phyloP scores from a whole-genome alignment of 176 grass and related monocot species.

The Thalia dealbata region DNA sequence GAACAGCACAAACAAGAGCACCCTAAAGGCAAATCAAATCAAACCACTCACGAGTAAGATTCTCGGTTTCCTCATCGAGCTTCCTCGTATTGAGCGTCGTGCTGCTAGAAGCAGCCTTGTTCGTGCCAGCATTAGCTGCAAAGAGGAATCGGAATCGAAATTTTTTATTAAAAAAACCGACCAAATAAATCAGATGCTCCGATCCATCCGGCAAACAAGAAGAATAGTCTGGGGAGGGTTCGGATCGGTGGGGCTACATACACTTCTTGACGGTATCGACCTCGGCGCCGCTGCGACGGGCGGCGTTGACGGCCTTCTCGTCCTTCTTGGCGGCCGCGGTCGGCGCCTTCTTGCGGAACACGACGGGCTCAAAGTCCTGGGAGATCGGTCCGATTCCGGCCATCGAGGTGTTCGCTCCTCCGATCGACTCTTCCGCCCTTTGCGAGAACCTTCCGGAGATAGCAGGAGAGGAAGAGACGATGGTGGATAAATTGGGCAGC shows the following conservation, averaged over 20 bases:
- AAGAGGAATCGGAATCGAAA: conserved; percentile 4
- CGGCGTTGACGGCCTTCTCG: conserved; percentile 74
- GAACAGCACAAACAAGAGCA: too few relatives aligned
- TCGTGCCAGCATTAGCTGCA: conserved; percentile 50
- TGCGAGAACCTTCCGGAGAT: not conserved
- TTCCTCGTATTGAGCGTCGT: conserved; percentile 53
- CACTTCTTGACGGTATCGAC: conserved; percentile 70
- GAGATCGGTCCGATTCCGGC: conserved; percentile 50
- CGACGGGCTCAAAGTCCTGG: conserved; percentile 81
- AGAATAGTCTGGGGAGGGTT: too few relatives aligned
- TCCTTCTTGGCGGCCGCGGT: conserved; percentile 66
- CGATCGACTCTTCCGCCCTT: not conserved
- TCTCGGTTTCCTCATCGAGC: conserved; percentile 64
- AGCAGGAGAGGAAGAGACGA: not conserved
- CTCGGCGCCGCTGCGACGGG: conserved; percentile 64
- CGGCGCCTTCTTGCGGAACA: conserved; percentile 71
- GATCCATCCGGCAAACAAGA: not conserved
- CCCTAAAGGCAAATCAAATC: not conserved
- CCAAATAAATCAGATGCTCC: not conserved
- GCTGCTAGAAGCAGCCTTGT: conserved; percentile 53
- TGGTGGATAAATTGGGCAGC: not conserved
- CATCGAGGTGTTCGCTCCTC: conserved; percentile 17
- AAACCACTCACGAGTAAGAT: conserved; percentile 49
- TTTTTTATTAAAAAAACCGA: not conserved
- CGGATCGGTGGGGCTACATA: conserved; percentile 11